Evolutionary conservation across 768 basidiomycete species (phyloP), one percentile per base, ranked within the genome.

Genomic region (Mycena capillaripes): DNA sequence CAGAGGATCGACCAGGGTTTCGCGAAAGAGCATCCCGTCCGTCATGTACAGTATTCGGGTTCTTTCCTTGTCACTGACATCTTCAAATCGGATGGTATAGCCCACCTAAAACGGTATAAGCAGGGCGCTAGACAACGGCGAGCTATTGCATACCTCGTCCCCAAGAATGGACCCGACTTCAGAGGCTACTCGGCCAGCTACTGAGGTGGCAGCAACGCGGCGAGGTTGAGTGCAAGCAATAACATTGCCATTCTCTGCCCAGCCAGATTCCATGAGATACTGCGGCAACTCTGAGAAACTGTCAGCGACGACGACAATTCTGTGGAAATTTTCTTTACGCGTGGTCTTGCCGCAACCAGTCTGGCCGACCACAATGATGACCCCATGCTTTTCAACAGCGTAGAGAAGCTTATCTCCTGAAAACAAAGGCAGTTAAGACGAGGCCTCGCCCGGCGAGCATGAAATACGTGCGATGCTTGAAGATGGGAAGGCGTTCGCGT

Each of bases 331-430:
- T 17, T 34, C 86, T 94, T 80, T 75, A 97, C 97, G 97, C 74
- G 97, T 99, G 9, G 97, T 97, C 84, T 99, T 99, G 55, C 98
- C 98, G 69, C 95, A 98, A 3, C 98, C 98, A 0, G 98, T 99
- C 78, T 98, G 95, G 11, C 95, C 97, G 11, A 97, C 94, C 7
- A 99, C 92, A 59, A 98, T 95, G 2, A 92, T 87, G 11, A 97
- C 93, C 5, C 93, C 93, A 78, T 93, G 88, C 63, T 89, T 91
- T 83, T 99, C 97, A 29, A 98, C 82, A 69, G 92, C 92, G 77
- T 95, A 94, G 10, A 99, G 82, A 3, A 99, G 84, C 71, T 91
- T 92, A 53, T 95, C 88, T 61, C 91, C 96, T 97, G 79, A 19
- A 73, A n/a, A 69, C 11, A 50, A 69, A 10, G 57, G 70, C 23